A percentile compares a stretch with the other conserved stretches of the same genome.
Evolutionary conservation across 192 early-diverging fungal genomes (phyloP).

Genomic region (Spinellus fusiger): DNA sequence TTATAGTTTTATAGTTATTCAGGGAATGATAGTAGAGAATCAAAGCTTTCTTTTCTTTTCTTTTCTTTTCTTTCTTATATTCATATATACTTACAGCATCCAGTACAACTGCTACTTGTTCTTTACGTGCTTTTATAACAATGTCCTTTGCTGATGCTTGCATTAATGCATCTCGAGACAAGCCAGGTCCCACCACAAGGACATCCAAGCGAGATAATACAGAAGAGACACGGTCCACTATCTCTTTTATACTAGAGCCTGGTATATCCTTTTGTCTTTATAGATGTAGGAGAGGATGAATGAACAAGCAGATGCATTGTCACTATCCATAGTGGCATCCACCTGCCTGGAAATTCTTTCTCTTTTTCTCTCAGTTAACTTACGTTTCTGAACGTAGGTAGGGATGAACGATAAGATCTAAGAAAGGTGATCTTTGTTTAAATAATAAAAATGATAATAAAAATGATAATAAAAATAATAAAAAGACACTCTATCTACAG

Average conservation of each 20-base stretch:
- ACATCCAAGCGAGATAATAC: constrained; percentile 74
- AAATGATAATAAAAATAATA: background rate
- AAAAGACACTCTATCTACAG: too few relatives aligned
- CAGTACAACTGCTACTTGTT: constrained; percentile 69
- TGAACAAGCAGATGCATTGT: background rate
- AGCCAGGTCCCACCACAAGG: constrained; percentile 85
- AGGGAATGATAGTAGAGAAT: background rate
- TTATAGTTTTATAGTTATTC: background rate
- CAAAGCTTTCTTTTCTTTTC: too few relatives aligned
- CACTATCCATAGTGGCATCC: background rate
- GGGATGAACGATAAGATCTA: constrained; percentile 91
- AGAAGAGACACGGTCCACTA: constrained; percentile 38
- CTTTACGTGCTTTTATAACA: constrained; percentile 59
- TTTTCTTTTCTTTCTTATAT: too few relatives aligned
- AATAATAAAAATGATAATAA: constrained; percentile 2
- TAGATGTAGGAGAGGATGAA: background rate
- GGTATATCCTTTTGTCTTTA: background rate
- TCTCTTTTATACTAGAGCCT: constrained; percentile 22
- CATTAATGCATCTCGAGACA: constrained; percentile 74
- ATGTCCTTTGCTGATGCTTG: constrained; percentile 56
- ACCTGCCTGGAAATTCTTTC: background rate
- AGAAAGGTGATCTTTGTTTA: background rate
- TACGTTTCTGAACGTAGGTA: constrained; percentile 52
- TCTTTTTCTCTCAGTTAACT: too few relatives aligned
- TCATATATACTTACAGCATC: constrained; percentile 67